These are phyloP conservation scores for Glycine latifolia DNA, from an alignment of 306 rosid species.

Conservation along the genomic window DNA sequence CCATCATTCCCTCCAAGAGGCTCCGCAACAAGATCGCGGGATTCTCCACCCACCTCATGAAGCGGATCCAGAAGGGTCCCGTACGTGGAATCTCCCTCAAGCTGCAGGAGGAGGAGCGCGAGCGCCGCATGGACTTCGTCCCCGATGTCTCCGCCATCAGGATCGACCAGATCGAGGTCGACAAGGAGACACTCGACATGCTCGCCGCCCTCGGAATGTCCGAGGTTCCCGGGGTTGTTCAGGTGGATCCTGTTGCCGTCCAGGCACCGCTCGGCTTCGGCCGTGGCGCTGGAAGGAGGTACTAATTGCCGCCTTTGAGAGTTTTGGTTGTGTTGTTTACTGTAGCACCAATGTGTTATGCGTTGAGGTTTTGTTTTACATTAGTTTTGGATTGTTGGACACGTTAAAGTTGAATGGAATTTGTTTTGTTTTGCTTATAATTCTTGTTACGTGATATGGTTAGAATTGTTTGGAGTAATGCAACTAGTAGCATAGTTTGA, in stretches of 20 bases:
- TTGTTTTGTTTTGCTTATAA: neutral
- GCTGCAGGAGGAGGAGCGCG: conserved; percentile 78
- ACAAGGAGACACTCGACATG: conserved; percentile 70
- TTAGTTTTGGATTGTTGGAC: neutral
- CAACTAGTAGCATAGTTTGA: too few species aligned
- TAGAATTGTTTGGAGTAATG: too few species aligned
- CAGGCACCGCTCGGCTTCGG: conserved; percentile 47
- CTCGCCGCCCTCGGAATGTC: conserved; percentile 61
- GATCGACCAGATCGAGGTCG: conserved; percentile 60
- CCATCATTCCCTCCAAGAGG: conserved; percentile 66
- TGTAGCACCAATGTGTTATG: neutral
- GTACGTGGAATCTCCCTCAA: conserved; percentile 75
- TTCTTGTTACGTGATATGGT: neutral
- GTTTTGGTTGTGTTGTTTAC: neutral
- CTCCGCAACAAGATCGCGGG: conserved; percentile 77
- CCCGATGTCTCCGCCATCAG: conserved; percentile 65
- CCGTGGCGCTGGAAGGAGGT: conserved; percentile 58
- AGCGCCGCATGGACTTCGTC: conserved; percentile 77
- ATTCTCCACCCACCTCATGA: conserved; percentile 76
- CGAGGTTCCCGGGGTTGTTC: conserved; percentile 57
- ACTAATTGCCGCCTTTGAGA: neutral
- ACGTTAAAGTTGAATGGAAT: conserved; percentile 3
- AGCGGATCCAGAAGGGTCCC: conserved; percentile 73
- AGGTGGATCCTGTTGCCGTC: conserved; percentile 55
- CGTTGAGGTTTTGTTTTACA: neutral